Evolutionary conservation across 495 filamentous ascomycete genomes (phyloP).

Genomic region (Chaetomium tenue): DNA sequence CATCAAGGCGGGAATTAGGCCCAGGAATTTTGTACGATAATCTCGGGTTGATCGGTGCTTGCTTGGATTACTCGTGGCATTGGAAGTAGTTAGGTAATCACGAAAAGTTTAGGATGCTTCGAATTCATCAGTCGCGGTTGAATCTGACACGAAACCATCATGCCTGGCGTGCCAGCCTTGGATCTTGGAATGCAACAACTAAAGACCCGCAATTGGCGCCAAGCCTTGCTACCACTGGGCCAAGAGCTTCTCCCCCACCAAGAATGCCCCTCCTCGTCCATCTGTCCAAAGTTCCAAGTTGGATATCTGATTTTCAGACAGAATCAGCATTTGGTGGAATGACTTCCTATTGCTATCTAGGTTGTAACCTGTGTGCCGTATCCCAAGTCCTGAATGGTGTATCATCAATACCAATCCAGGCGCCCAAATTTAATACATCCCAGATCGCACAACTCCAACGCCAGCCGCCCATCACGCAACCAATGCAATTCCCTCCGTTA

Average conservation of each 20-base stretch:
- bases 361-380: slow-evolving; percentile 16
- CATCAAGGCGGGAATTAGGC: not conserved
- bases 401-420: slow-evolving; percentile 19
- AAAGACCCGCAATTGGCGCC: not conserved
- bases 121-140: not conserved
- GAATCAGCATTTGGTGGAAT: not conserved
- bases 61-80: not conserved
- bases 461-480: slow-evolving; percentile 28
- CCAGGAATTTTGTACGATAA: no score
- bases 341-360: slow-evolving; percentile 12
- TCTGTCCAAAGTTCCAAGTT: no score
- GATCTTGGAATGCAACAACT: not conserved
- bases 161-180: no score
- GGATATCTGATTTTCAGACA: no score
- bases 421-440: slow-evolving; percentile 36
- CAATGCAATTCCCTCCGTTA: slow-evolving; percentile 30
- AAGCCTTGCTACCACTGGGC: slow-evolving; percentile 8
- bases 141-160: not conserved
- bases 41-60: not conserved
- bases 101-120: not conserved
- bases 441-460: slow-evolving; percentile 37
- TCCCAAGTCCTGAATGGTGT: slow-evolving; percentile 22
- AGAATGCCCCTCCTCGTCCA: not conserved
- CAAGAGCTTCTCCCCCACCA: not conserved
- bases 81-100: not conserved